Evolutionary conservation across 768 basidiomycete species (phyloP), one percentile per base, ranked within the genome.

Genomic region (Boletus reticuloceps): DNA sequence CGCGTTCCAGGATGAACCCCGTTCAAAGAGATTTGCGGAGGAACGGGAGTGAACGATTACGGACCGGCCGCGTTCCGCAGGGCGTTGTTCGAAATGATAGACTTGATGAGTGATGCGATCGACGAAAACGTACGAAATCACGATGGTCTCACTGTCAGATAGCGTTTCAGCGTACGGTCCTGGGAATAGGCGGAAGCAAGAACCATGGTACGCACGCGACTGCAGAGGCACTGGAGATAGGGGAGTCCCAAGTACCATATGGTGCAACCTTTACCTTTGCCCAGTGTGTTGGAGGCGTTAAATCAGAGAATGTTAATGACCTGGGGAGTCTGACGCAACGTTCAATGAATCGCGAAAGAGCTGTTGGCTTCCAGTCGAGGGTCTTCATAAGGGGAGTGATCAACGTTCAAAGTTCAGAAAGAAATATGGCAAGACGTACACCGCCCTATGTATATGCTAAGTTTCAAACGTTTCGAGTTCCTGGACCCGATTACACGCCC

Each of bases 51-150:
- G 52, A 12, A 53, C 39, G 22, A 47, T 47, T 11, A 53, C 22
- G 32, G 38, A 53, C 10, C 38, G 52, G 40, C 52, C 52, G 20
- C 31, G 38, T 47, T 53, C 52, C 31, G 45, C 19, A 13, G 52
- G 52, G 17, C 52, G 39, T 27, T 20, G 31, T 40, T 53, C 52
- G 38, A 47, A 25, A 31, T 53, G 45, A 40, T 47, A 47, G 19
- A 41, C 39, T 14, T 53, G 11, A 32, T 34, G 38, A 1, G 39
- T 27, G 38, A 47, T 25, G 5, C 45, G 39, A 34, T 53, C 51
- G 20, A 53, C 51, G 19, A 53, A 53, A 4, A 47, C 27, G 39
- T 47, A 53, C 13, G 46, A 40, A 2, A 53, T 47, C 12, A 41
- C 31, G 20, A 53, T 17, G 6, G 52, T 22, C 31, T 53, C 38